Evolutionary conservation across 805 yeast genomes (phyloP).

Genomic region (Saccharomyces eubayanus): DNA sequence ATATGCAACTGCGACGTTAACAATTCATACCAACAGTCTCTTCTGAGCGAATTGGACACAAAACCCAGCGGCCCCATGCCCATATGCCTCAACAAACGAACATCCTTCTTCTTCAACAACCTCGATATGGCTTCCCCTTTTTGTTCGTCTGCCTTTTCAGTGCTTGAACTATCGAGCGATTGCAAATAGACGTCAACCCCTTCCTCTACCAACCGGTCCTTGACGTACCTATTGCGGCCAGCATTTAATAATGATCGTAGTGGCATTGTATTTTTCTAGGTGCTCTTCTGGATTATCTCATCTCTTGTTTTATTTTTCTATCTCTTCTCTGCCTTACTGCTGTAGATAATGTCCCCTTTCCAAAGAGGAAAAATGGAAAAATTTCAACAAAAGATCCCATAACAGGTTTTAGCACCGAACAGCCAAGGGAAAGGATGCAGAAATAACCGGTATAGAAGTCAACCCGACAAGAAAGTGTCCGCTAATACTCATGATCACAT

Average conservation of each 20-base stretch:
- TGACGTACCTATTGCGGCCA: neutral
- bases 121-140: slow-evolving; percentile 9
- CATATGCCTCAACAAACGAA: slow-evolving; percentile 9
- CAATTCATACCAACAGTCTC: slow-evolving; percentile 23
- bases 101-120: slow-evolving; percentile 11
- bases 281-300: neutral
- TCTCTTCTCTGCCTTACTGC: neutral
- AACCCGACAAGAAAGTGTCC: neutral
- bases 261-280: neutral
- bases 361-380: neutral
- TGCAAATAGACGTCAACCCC: neutral
- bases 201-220: neutral
- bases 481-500: neutral
- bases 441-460: neutral
- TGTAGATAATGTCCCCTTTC: neutral
- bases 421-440: neutral
- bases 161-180: neutral
- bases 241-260: neutral
- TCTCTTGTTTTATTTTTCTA: neutral
- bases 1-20: slow-evolving; percentile 19
- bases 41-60: slow-evolving; percentile 14
- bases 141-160: neutral
- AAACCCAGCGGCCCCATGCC: slow-evolving; percentile 23
- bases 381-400: neutral
- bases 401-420: neutral